Conservation (phyloP, 768 basidiomycete genomes). For the Mycena galopus region DNA sequence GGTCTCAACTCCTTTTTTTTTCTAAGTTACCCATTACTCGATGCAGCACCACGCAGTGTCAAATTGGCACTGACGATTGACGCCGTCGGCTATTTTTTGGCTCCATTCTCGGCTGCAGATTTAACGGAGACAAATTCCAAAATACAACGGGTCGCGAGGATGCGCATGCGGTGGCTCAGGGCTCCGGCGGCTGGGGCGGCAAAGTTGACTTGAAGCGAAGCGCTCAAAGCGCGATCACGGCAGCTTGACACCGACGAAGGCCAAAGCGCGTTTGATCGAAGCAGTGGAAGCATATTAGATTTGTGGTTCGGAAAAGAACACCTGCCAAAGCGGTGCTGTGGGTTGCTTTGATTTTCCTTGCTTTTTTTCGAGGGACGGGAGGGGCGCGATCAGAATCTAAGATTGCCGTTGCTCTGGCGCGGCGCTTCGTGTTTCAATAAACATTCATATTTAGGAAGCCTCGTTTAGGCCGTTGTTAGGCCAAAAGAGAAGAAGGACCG, state of each 20-base stretch:
- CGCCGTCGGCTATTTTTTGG: constrained; percentile 25
- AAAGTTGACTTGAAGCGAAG: neutral
- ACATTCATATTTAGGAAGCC: neutral
- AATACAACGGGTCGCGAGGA: constrained; percentile 18
- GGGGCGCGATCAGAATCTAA: constrained; percentile 21
- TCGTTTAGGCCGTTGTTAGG: constrained; percentile 16
- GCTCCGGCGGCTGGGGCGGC: neutral
- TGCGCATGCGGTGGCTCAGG: neutral
- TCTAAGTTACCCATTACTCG: neutral
- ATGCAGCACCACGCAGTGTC: neutral
- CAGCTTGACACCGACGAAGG: constrained; percentile 1
- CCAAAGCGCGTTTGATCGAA: constrained; percentile 30
- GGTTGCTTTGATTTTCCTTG: constrained; percentile 1
- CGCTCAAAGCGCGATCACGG: neutral
- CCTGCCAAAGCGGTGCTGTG: neutral
- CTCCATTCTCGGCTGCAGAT: constrained; percentile 16
- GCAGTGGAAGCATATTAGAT: constrained; percentile 9
- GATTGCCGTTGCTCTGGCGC: constrained; percentile 20
- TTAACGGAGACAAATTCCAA: neutral
- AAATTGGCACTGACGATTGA: neutral
- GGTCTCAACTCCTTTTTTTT: neutral
- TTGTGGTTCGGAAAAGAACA: neutral
- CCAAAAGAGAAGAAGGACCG: neutral
- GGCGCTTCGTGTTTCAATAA: constrained; percentile 27
- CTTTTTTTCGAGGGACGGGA: neutral